A percentile compares a stretch with the other conserved stretches of the same genome.
Conservation (phyloP, 805 yeast species). For the Saccharomycopsis fermentans region DNA sequence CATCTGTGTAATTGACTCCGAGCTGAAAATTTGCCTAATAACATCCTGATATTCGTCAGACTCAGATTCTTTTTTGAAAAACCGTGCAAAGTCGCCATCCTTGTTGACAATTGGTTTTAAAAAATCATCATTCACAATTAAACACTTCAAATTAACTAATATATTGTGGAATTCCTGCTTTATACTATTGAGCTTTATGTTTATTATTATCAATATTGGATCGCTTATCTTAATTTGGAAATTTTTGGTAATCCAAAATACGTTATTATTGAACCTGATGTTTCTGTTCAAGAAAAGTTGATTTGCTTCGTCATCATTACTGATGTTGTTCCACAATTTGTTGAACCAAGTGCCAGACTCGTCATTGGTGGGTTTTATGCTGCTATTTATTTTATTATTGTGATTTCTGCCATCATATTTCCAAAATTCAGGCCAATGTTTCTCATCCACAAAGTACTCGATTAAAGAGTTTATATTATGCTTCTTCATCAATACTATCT, state of each 20-base stretch:
- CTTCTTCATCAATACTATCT: slow-evolving; percentile 6
- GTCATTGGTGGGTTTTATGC: not conserved
- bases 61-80: not conserved
- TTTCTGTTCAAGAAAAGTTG: slow-evolving; percentile 16
- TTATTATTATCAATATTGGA: slow-evolving; percentile 17
- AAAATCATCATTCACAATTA: slow-evolving; percentile 13
- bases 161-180: slow-evolving; percentile 10
- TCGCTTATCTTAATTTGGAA: slow-evolving; percentile 15
- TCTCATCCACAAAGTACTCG: slow-evolving; percentile 15
- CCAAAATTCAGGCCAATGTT: slow-evolving; percentile 16
- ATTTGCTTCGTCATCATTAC: slow-evolving; percentile 6
- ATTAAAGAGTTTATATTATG: slow-evolving; percentile 13
- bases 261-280: slow-evolving; percentile 13
- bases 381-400: not conserved
- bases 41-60: not conserved
- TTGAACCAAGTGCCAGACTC: slow-evolving; percentile 11
- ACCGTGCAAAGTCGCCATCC: not conserved
- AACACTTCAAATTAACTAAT: slow-evolving; percentile 12
- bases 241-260: slow-evolving; percentile 14
- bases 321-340: slow-evolving; percentile 5
- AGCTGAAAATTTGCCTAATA: not conserved
- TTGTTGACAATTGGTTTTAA: slow-evolving; percentile 9
- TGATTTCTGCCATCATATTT: not conserved
- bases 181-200: slow-evolving; percentile 12
- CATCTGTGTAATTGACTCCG: not conserved